Percentiles rank a stretch among this genome's conserved stretches.
phyloP scores from a whole-genome alignment of 345 rosid species.

The Eucalyptus leucophloia region DNA sequence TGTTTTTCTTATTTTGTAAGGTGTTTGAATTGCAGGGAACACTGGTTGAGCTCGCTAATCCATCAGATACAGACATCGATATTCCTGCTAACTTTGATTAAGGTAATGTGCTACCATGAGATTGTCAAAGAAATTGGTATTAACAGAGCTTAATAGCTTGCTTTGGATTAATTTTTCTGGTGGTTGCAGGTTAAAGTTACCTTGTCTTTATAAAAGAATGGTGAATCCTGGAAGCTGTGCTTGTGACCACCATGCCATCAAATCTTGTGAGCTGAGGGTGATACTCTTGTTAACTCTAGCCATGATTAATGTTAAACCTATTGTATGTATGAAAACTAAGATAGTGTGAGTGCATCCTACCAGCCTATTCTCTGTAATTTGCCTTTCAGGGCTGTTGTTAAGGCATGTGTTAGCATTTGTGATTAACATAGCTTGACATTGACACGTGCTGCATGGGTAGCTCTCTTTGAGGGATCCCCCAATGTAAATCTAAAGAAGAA shows the following conservation, averaged over 20 bases:
- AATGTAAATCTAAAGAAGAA: neutral
- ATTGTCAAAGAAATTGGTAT: neutral
- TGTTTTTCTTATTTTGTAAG: neutral
- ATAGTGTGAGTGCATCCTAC: neutral
- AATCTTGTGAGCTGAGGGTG: neutral
- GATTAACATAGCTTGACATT: neutral
- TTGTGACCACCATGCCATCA: neutral
- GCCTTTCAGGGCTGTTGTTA: neutral
- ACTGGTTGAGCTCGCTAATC: slow-evolving; percentile 41
- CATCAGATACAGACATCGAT: slow-evolving; percentile 54
- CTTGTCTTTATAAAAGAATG: neutral
- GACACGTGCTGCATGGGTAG: neutral
- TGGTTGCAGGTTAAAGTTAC: neutral
- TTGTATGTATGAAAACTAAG: neutral
- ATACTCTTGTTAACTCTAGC: neutral
- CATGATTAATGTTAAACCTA: neutral
- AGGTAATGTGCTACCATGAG: slow-evolving; percentile 4
- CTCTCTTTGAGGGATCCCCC: neutral
- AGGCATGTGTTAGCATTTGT: neutral
- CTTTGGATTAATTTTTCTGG: neutral
- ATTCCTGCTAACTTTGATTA: slow-evolving; percentile 42
- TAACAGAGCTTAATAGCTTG: neutral
- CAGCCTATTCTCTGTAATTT: neutral
- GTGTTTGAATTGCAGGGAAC: slow-evolving; percentile 39
- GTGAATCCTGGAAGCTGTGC: neutral